A percentile compares a stretch with the other conserved stretches of the same genome.
These are phyloP conservation scores for Aspergillus caelatus DNA, from an alignment of 2,329 filamentous ascomycete genomes.

Conservation along the genomic window DNA sequence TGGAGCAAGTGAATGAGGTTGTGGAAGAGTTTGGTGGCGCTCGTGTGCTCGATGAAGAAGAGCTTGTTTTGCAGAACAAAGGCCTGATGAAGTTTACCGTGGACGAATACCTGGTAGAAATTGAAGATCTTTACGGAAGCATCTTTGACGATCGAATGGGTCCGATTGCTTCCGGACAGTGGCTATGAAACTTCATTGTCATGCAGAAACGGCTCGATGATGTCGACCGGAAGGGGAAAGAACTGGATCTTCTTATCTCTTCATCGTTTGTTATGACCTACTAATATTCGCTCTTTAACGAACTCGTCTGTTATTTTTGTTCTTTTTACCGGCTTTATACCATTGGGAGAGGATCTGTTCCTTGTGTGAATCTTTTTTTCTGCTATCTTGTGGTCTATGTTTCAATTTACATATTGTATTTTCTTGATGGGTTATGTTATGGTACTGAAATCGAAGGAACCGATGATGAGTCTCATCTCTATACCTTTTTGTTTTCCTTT, in stretches of 20 bases:
- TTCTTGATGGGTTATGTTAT: constrained; percentile 6
- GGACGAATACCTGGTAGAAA: constrained; percentile 81
- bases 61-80: constrained; percentile 67
- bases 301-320: constrained; percentile 2
- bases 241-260: constrained; percentile 28
- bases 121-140: constrained; percentile 67
- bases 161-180: constrained; percentile 37
- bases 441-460: neutral
- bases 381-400: constrained; percentile 9
- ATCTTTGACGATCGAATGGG: constrained; percentile 58
- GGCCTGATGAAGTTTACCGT: constrained; percentile 75
- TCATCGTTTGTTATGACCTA: constrained; percentile 28
- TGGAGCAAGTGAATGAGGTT: constrained; percentile 89
- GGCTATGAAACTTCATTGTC: constrained; percentile 39
- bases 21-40: constrained; percentile 81
- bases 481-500: neutral
- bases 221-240: constrained; percentile 8
- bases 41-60: constrained; percentile 70
- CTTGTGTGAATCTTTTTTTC: constrained; percentile 8
- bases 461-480: neutral
- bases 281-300: constrained; percentile 32
- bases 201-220: neutral
- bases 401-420: neutral
- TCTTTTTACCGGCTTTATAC: constrained; percentile 25
- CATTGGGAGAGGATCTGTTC: constrained; percentile 21